These are phyloP conservation scores for Suhomyces taliae DNA, from an alignment of 1,139 yeast genomes.

Conservation along the genomic window DNA sequence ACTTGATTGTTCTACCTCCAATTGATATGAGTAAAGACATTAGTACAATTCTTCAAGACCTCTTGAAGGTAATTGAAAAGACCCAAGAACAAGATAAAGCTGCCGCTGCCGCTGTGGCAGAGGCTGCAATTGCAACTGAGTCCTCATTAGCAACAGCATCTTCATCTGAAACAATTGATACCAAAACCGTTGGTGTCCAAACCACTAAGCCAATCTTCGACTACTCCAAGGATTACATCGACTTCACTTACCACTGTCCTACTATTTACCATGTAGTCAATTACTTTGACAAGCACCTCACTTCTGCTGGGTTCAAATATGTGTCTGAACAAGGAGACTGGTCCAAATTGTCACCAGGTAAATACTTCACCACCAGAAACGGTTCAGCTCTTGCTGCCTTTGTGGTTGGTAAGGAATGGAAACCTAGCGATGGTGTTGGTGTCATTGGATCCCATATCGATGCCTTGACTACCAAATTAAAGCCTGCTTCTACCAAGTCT, in stretches of 20 bases:
- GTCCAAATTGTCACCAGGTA: slow-evolving; percentile 41
- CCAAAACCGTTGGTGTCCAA: not conserved
- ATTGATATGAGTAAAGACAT: slow-evolving; percentile 4
- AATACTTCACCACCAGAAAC: slow-evolving; percentile 56
- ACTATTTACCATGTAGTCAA: slow-evolving; percentile 62
- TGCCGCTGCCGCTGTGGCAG: not conserved
- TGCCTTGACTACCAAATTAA: slow-evolving; percentile 55
- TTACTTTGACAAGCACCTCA: slow-evolving; percentile 42
- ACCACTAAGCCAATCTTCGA: slow-evolving; percentile 16
- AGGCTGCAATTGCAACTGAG: not conserved
- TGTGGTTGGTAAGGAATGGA: slow-evolving; percentile 58
- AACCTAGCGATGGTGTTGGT: slow-evolving; percentile 55
- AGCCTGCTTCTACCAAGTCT: slow-evolving; percentile 52
- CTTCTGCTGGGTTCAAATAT: slow-evolving; percentile 52
- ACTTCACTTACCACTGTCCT: slow-evolving; percentile 60
- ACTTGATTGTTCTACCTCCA: not conserved
- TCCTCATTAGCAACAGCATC: not conserved
- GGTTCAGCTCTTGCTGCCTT: slow-evolving; percentile 60
- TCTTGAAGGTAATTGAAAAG: slow-evolving; percentile 6
- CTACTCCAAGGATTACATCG: slow-evolving; percentile 53
- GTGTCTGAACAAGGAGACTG: slow-evolving; percentile 53
- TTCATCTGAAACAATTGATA: not conserved
- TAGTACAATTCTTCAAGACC: slow-evolving; percentile 5
- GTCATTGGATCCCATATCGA: slow-evolving; percentile 63
- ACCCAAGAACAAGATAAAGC: not conserved